Conservation (phyloP, 768 basidiomycete genomes). For the Gautieria morchelliformis region DNA sequence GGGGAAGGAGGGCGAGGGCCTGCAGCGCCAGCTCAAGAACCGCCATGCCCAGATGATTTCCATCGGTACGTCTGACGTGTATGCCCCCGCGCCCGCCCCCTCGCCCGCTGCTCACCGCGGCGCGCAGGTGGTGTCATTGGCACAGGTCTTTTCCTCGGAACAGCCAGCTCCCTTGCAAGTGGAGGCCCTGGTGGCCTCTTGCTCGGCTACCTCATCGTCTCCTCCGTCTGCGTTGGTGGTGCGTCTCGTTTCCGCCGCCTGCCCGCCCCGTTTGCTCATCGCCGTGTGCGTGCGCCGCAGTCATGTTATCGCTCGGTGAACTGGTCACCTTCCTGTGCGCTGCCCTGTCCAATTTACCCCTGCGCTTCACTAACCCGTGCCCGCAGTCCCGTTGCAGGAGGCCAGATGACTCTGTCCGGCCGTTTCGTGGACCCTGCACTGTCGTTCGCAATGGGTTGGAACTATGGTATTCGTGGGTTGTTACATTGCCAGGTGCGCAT, state of each 20-base stretch:
- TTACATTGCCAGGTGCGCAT: neutral
- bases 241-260: neutral
- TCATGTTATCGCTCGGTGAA: constrained; percentile 27
- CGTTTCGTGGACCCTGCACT: constrained; percentile 44
- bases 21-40: neutral
- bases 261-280: too few relatives aligned
- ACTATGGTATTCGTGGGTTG: constrained; percentile 21
- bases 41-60: constrained; percentile 2
- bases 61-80: too few relatives aligned
- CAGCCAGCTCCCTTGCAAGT: constrained; percentile 35
- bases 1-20: neutral
- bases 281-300: neutral
- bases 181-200: constrained; percentile 46
- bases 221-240: constrained; percentile 12
- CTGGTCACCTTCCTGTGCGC: constrained; percentile 12
- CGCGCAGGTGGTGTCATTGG: constrained; percentile 28
- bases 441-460: constrained; percentile 28
- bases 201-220: constrained; percentile 37
- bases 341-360: too few relatives aligned
- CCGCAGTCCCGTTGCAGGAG: constrained; percentile 6
- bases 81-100: neutral
- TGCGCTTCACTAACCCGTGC: too few relatives aligned
- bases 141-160: constrained; percentile 45
- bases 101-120: neutral
- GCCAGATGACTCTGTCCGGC: constrained; percentile 38